Evolutionary conservation across 345 rosid species (phyloP).

Genomic region (Camelina neglecta): DNA sequence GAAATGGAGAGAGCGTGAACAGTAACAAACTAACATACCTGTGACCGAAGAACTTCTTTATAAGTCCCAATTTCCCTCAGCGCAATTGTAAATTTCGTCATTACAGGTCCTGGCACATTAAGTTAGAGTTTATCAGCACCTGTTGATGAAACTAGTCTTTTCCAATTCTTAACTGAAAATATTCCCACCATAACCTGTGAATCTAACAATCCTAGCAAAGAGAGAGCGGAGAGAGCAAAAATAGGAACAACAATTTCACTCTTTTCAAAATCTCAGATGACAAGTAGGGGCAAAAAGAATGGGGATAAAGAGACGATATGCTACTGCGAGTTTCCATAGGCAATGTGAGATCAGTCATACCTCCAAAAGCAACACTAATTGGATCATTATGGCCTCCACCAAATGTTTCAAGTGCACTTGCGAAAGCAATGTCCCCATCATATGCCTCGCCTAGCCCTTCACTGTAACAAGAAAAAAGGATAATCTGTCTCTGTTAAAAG

Average conservation of each 20-base stretch:
- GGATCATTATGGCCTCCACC: slow-evolving; percentile 99
- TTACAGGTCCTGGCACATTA: slow-evolving; percentile 79
- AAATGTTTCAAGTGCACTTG: slow-evolving; percentile 94
- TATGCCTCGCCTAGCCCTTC: slow-evolving; percentile 99
- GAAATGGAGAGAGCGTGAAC: slow-evolving; percentile 9
- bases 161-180: slow-evolving; percentile 4
- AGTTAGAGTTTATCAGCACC: slow-evolving; percentile 37
- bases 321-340: slow-evolving; percentile 14
- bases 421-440: slow-evolving; percentile 96
- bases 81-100: slow-evolving; percentile 99
- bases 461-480: slow-evolving; percentile 50
- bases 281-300: slow-evolving; percentile 18
- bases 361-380: slow-evolving; percentile 98
- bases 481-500: neutral
- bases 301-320: slow-evolving; percentile 4
- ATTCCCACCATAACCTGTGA: neutral
- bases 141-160: slow-evolving; percentile 19
- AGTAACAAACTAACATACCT: slow-evolving; percentile 54
- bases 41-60: slow-evolving; percentile 97
- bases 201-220: slow-evolving; percentile 20
- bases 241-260: slow-evolving; percentile 16
- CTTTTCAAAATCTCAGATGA: slow-evolving; percentile 15
- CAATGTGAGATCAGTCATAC: slow-evolving; percentile 46
- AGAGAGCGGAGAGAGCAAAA: neutral
- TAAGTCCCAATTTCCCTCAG: slow-evolving; percentile 98